Evolutionary conservation across 2,329 filamentous ascomycete species (phyloP), one percentile per base, ranked within the genome.

Genomic region (Pseudogymnoascus sp.): DNA sequence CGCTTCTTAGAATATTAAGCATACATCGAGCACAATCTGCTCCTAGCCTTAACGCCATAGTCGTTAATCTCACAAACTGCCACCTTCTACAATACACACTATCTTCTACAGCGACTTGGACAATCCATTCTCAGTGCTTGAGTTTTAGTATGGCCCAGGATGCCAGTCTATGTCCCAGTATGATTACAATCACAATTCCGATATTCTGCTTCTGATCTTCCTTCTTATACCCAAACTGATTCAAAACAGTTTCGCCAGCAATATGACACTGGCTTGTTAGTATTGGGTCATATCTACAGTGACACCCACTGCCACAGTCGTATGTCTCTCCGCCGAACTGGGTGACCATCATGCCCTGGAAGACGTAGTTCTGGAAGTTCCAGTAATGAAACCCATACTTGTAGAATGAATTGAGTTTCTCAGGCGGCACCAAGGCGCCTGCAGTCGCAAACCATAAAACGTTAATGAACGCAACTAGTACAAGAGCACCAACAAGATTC

Each of bases 341-440:
- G 71, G 93, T 93, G 61, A 92, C 85, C 89, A 93, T 93, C 89
- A 95, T 93, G 14, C 89, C 90, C 70, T 92, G 84, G 72, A 93
- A 95, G 6, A 93, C 90, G 70, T 91, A 93, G 59, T 81, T 82
- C 72, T 92, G 89, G 71, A 93, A 93, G 72, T 93, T 89, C 71
- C 91, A 91, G 74, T 91, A 93, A 72, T 92, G 88, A 69, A 93
- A 93, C n/a, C 88, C 89, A 69, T 93, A 93, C 72, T 86, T 84
- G 84, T 89, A 93, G 68, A 95, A 95, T 4, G 82, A 82, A 74
- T 95, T 93, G 56, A 93, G 80, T 2, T 86, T 82, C 1, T 78
- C 82, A 7, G 86, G 84, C 6, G 84, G 82, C 3, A 93, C 89
- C 73, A 93, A 81, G 76, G 93, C 93, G 0, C 90, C 90, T 62